Base-by-base conservation (phyloP, 2,329 filamentous ascomycete genomes). In the Blastomyces percursus region DNA sequence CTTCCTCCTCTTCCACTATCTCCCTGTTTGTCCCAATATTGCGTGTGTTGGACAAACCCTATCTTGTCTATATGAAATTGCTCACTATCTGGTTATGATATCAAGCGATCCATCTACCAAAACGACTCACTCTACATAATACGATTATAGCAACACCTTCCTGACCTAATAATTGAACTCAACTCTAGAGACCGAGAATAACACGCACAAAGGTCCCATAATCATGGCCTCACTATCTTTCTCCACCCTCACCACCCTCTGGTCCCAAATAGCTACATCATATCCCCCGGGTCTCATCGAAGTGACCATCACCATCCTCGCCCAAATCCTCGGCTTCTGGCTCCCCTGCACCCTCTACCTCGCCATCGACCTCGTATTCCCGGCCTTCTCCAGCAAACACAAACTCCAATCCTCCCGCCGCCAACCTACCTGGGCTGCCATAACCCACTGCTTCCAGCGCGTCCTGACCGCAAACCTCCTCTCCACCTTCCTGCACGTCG, bases 401-500 rank as follows among this genome's bases (percentile, higher is more conserved):
- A 67, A 68, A 50, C 63, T 68, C 61, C 67, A 68, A 46, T 61
- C 66, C 14, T 27, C 54, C 40, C 57, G 61, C 19, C 64, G 64
- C 46, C 67, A 68, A 32, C 67, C 66, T 8, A 64, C 59, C 14
- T 38, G 30, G 7, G 7, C 51, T 14, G 62, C 63, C 46, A 63
- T 68, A 59, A n/a, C 40, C 16, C 62, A 66, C 61, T 67, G 67
- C 54, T 59, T 63, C 51, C 51, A 60, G 46, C 19, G 62, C 40
- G 70, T 83, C 19, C 78, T 81, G 3, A 63, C 77, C 2, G 76
- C 76, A 61, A 84, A 84, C 71, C 80, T 75, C 55, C 67, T 81
- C 32, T 72, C 78, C 16, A 69, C 76, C 0, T 44, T 69, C 3
- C 19, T 63, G 1, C 64, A 70, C 2, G 56, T 73, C 14, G 64